Conservation (phyloP, 441 rosid genomes). For the Erodium texanum region DNA sequence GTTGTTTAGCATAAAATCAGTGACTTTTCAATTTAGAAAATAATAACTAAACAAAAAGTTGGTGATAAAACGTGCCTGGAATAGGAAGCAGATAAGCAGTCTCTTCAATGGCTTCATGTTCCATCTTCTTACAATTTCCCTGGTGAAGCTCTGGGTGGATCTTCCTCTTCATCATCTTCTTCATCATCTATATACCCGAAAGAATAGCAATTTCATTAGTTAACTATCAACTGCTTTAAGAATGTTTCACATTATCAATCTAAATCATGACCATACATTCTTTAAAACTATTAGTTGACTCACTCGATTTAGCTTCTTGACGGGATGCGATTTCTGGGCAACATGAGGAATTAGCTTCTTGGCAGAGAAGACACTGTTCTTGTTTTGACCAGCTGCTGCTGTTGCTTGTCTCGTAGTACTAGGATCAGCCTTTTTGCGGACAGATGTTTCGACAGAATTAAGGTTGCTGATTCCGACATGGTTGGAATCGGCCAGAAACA, state of each 20-base stretch:
- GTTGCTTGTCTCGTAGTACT: neutral
- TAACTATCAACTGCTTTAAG: neutral
- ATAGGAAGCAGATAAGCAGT: too few species aligned
- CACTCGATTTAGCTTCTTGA: constrained; percentile 59
- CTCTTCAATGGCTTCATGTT: neutral
- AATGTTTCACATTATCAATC: too few species aligned
- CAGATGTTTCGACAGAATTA: constrained; percentile 12
- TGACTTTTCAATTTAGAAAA: too few species aligned
- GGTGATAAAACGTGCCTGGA: too few species aligned
- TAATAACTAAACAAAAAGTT: too few species aligned
- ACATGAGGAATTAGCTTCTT: constrained; percentile 52
- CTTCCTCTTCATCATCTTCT: constrained; percentile 75
- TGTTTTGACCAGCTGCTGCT: constrained; percentile 32
- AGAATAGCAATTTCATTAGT: neutral
- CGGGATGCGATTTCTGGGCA: constrained; percentile 51
- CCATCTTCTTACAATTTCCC: neutral
- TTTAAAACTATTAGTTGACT: constrained; percentile 5
- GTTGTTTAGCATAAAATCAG: too few species aligned
- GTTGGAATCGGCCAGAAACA: constrained; percentile 58
- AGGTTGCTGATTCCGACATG: constrained; percentile 24
- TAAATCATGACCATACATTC: too few species aligned
- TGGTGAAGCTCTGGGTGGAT: constrained; percentile 56
- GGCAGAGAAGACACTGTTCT: constrained; percentile 17
- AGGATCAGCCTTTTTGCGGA: neutral
- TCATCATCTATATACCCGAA: constrained; percentile 55